Conservation (phyloP, 2,329 filamentous ascomycete species). For the Botrytis cinerea region DNA sequence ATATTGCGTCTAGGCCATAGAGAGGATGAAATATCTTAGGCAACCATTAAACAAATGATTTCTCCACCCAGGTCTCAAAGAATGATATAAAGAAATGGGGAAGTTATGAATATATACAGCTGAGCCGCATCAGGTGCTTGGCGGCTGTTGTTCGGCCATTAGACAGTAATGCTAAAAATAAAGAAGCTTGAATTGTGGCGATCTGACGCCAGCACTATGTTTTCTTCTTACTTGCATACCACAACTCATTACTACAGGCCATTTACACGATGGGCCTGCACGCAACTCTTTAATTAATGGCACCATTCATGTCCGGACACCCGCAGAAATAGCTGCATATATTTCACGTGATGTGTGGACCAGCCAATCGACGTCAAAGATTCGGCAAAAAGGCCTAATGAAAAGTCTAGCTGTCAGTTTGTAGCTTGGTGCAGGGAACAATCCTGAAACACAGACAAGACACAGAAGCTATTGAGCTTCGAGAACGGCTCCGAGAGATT, state of each 20-base stretch:
- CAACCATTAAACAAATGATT: not conserved
- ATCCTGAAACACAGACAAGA: not conserved
- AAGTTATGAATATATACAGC: not conserved
- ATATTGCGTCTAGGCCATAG: not conserved
- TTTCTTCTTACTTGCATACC: not conserved
- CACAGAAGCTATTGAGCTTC: not conserved
- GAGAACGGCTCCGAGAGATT: not conserved
- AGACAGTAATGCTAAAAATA: slow-evolving; percentile 3
- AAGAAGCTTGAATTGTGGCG: not conserved
- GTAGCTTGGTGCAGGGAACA: not conserved
- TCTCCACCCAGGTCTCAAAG: not conserved
- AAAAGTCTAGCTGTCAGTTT: not conserved
- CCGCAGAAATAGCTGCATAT: not conserved
- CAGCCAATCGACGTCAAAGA: not conserved
- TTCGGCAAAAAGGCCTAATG: not conserved
- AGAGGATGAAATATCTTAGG: not conserved
- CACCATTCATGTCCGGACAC: not conserved
- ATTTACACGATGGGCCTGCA: not conserved
- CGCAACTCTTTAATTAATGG: not conserved
- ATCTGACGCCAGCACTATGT: not conserved
- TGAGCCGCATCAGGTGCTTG: slow-evolving; percentile 1
- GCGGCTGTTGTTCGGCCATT: not conserved
- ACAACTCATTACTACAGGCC: not conserved
- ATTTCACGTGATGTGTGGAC: not conserved
- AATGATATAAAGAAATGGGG: not conserved